Conservation (phyloP, 176 grass and related monocot species). For the Phoenix roebelenii region DNA sequence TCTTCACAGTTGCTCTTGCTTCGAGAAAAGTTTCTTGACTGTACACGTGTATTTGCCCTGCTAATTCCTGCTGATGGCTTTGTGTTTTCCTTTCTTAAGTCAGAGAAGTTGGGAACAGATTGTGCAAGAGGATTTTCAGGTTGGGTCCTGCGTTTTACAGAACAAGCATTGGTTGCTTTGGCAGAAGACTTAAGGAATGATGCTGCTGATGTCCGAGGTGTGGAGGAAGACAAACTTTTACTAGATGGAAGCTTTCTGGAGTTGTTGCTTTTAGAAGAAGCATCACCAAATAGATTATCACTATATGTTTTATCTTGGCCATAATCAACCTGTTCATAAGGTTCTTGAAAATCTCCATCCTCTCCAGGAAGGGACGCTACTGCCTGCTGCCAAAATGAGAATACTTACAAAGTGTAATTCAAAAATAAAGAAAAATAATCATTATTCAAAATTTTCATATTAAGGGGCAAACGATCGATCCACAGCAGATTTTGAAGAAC, state of each 20-base stretch:
- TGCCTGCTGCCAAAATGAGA: slow-evolving; percentile 36
- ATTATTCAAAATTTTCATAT: too few species aligned
- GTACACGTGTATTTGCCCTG: slow-evolving; percentile 38
- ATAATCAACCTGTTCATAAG: slow-evolving; percentile 5
- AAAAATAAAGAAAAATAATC: too few species aligned
- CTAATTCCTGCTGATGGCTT: slow-evolving; percentile 52
- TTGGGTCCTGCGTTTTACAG: slow-evolving; percentile 42
- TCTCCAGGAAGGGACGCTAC: slow-evolving; percentile 46
- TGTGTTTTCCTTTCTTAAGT: slow-evolving; percentile 95
- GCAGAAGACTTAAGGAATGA: slow-evolving; percentile 45
- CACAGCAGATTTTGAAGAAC: too few species aligned
- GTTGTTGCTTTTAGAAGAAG: slow-evolving; percentile 65
- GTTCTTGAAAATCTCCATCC: slow-evolving; percentile 31
- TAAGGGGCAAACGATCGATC: too few species aligned
- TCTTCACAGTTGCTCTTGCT: slow-evolving; percentile 88
- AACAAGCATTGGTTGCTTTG: slow-evolving; percentile 38
- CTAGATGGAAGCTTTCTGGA: slow-evolving; percentile 52
- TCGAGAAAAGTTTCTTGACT: slow-evolving; percentile 47
- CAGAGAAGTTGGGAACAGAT: slow-evolving; percentile 77
- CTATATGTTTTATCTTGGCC: slow-evolving; percentile 29
- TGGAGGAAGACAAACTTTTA: slow-evolving; percentile 42
- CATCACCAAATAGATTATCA: slow-evolving; percentile 72
- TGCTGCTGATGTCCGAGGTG: slow-evolving; percentile 38
- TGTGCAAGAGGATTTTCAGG: slow-evolving; percentile 70
- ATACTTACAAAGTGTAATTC: not conserved